phyloP scores from a whole-genome alignment of 768 basidiomycete genomes.

The Tylopilus rubrobrunneus region DNA sequence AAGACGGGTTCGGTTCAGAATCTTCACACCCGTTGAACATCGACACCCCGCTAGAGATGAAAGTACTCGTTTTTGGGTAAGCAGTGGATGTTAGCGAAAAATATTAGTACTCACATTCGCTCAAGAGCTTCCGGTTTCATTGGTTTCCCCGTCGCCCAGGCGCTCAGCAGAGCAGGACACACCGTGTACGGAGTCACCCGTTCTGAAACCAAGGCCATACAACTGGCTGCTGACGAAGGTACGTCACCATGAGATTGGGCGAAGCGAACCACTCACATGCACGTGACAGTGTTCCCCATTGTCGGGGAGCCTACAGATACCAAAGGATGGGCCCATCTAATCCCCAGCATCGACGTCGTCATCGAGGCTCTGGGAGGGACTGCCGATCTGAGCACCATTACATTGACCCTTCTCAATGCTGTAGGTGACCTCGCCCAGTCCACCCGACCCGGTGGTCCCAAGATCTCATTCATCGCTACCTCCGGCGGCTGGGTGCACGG shows the following conservation, averaged over 20 bases:
- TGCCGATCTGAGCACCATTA: constrained; percentile 8
- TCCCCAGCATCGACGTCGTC: constrained; percentile 20
- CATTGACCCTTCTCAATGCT: constrained; percentile 16
- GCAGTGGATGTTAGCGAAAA: not conserved
- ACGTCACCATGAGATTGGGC: not conserved
- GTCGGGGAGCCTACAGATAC: constrained; percentile 12
- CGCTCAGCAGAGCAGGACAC: constrained; percentile 33
- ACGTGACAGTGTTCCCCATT: constrained; percentile 23
- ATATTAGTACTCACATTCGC: not conserved
- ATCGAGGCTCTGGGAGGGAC: constrained; percentile 18
- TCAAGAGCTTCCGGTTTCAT: constrained; percentile 31
- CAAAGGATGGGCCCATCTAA: constrained; percentile 15
- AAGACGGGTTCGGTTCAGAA: no score
- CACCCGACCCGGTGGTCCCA: constrained; percentile 20
- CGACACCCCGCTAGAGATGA: constrained; percentile 3
- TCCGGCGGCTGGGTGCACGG: constrained; percentile 32
- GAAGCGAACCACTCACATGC: no score
- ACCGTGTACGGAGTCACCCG: constrained; percentile 34
- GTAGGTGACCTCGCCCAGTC: constrained; percentile 13
- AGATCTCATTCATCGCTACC: constrained; percentile 32
- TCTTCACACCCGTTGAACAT: not conserved
- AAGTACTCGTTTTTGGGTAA: constrained; percentile 17
- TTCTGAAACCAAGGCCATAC: constrained; percentile 19
- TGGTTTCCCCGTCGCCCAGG: constrained; percentile 30
- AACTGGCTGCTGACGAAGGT: constrained; percentile 27